Evolutionary conservation across 306 rosid genomes (phyloP), one percentile per base, ranked within the genome.

Genomic region (Casuarina cunninghamiana): DNA sequence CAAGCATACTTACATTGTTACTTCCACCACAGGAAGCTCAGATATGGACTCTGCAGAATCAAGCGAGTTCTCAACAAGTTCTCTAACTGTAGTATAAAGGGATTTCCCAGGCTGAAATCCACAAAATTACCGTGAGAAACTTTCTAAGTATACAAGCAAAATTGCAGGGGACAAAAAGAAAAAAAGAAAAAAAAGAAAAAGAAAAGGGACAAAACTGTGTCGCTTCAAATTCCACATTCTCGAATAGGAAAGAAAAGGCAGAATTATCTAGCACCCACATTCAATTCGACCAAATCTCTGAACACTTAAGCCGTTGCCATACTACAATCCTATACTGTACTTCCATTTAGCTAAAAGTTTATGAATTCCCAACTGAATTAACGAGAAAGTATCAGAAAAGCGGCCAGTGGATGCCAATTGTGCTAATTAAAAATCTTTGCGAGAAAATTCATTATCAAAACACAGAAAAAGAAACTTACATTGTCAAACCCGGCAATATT

Each of bases 401-500:
- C 32, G 32, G 32, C 32, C 32, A 26, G 32, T 26, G 32, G 32
- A 26, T 26, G 32, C 32, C 32, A 26, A 26, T 26, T 26, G 32
- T 26, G 32, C 32, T 26, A 26, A 26, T 26, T 26, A 26, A 26
- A 26, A 26, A 26, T 26, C 32, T 1, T 26, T 26, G 32, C 32
- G 32, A 26, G 32, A 26, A 26, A 26, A 26, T 26, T 26, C 32
- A 26, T 21, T 58, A 44, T 45, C 4, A 7, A 15, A 7, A 2
- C 26, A 70, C 8, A 53, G 50, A 17, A 3, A 69, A 79, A 38
- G 46, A 51, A 9, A 45, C 84, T 81, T 76, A 92, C 98, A 76
- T 92, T 92, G 73, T 94, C 98, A 81, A 94, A 94, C 48, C 98
- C 97, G 60, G 98, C 98, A 51, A 94, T 94, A 75, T 94, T 92